A percentile compares a stretch with the other conserved stretches of the same genome.
phyloP scores from a whole-genome alignment of 257 asterid species.

The Mitragyna speciosa region DNA sequence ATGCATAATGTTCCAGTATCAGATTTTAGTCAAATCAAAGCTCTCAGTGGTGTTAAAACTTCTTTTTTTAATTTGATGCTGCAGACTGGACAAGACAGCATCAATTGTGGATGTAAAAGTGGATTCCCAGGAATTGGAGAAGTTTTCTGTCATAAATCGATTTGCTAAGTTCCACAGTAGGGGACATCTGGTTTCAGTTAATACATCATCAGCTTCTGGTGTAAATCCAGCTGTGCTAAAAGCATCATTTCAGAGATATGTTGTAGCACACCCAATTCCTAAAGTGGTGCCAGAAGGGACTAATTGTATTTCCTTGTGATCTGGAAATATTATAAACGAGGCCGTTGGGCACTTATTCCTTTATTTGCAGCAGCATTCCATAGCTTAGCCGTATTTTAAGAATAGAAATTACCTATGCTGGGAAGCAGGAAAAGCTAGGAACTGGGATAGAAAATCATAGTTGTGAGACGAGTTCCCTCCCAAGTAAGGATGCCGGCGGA shows the following conservation, averaged over 20 bases:
- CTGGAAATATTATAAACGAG: conserved; percentile 10
- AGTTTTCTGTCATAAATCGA: conserved; percentile 60
- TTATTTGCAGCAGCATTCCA: conserved; percentile 7
- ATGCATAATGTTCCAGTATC: not conserved
- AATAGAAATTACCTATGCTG: not conserved
- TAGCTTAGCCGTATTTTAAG: not conserved
- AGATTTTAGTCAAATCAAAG: not conserved
- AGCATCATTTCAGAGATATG: conserved; percentile 49
- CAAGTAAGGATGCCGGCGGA: conserved; percentile 30
- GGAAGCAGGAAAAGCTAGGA: not conserved
- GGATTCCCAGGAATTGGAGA: conserved; percentile 64
- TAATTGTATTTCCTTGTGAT: conserved; percentile 63
- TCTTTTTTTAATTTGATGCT: conserved; percentile 26
- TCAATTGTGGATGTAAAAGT: conserved; percentile 52
- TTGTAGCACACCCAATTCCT: conserved; percentile 63
- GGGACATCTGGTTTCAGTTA: conserved; percentile 34
- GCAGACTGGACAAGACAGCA: conserved; percentile 62
- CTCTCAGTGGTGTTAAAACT: not conserved
- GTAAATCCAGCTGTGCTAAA: conserved; percentile 27
- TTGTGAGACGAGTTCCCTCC: conserved; percentile 15
- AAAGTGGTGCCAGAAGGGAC: conserved; percentile 48
- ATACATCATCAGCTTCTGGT: conserved; percentile 42
- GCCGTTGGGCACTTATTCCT: not conserved
- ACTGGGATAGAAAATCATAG: conserved; percentile 9
- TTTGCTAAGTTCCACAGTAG: conserved; percentile 68